These are phyloP conservation scores for Coniella lustricola DNA, from an alignment of 2,329 filamentous ascomycete species.

Conservation along the genomic window DNA sequence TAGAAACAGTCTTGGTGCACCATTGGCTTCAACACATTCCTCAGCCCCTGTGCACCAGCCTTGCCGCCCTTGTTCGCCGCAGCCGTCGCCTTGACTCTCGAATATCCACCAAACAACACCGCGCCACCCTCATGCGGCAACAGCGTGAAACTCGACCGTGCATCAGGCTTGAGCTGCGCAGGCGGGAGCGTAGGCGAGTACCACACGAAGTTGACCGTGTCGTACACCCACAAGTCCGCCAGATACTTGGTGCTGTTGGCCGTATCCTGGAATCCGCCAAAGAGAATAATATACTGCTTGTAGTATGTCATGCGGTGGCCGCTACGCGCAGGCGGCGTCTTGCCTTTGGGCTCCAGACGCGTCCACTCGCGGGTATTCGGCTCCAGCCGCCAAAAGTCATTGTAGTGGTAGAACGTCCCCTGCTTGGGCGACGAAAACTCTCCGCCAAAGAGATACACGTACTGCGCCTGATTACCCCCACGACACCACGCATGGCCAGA, in stretches of 20 bases:
- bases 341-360: conserved; percentile 73
- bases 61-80: conserved; percentile 56
- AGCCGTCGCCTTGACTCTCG: conserved; percentile 70
- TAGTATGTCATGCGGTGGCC: conserved; percentile 95
- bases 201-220: conserved; percentile 83
- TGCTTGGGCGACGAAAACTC: conserved; percentile 97
- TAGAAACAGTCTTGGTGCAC: conserved; percentile 96
- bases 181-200: conserved; percentile 66
- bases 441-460: conserved; percentile 88
- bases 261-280: conserved; percentile 96
- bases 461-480: conserved; percentile 70
- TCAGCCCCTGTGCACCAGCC: conserved; percentile 52
- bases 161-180: conserved; percentile 79
- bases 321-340: conserved; percentile 74
- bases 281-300: conserved; percentile 94
- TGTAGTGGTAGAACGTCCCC: conserved; percentile 98
- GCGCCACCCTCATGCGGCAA: conserved; percentile 86
- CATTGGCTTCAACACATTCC: conserved; percentile 74
- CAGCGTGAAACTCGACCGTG: conserved; percentile 85
- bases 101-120: conserved; percentile 89
- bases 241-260: conserved; percentile 92
- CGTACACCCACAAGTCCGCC: conserved; percentile 91
- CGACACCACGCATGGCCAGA: conserved; percentile 94
- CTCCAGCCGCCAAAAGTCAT: conserved; percentile 94
- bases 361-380: conserved; percentile 82